Evolutionary conservation across 1,284 basidiomycete genomes (phyloP), one percentile per base, ranked within the genome.

Genomic region (Trichosporon inkin): DNA sequence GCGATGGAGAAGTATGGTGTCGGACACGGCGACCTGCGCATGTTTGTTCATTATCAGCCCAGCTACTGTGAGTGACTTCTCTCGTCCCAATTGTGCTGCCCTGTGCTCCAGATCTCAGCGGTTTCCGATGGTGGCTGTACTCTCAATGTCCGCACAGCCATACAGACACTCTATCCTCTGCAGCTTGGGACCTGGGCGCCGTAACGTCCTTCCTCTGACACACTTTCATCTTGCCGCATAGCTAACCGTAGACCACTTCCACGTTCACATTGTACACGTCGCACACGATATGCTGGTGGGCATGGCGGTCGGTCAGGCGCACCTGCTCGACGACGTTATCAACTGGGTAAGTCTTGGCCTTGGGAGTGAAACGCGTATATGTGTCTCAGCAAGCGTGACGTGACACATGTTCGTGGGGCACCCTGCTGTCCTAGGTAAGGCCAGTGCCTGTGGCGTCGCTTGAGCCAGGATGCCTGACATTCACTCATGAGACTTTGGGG

Each of bases 41-140:
- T 95, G 80, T 95, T 88, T 70, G 79, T 98, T 24, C 95, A 99
- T 74, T 98, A 99, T 73, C 94, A 97, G 73, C 95, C 95, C 0
- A 90, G 87, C 39, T 98, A 97, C 73, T 98, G 94, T 95, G 65
- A 71, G 90, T 81, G 6, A 22, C 17, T 47, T 35, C 32, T 53
- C 17, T 47, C 17, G 20, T 20, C 19, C 7, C 22, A 10, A 16
- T 6, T n/a, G 22, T 7, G 47, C 11, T n/a, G 47, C 28, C 28
- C 28, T 32, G 28, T 32, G 28, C 28, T 32, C 8, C 28, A 8
- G 4, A 4, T 32, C 8, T 8, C 28, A 8, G 28, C 28, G 13
- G 13, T 6, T n/a, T 32, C 10, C 24, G 8, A 32, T 10, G 34
- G 10, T 37, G 32, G 1, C 20, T 2, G 16, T 6, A 16, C 38